A percentile compares a stretch with the other conserved stretches of the same genome.
These are phyloP conservation scores for Debaryomycetaceae sp. DNA, from an alignment of 1,139 yeast genomes.

Conservation along the genomic window DNA sequence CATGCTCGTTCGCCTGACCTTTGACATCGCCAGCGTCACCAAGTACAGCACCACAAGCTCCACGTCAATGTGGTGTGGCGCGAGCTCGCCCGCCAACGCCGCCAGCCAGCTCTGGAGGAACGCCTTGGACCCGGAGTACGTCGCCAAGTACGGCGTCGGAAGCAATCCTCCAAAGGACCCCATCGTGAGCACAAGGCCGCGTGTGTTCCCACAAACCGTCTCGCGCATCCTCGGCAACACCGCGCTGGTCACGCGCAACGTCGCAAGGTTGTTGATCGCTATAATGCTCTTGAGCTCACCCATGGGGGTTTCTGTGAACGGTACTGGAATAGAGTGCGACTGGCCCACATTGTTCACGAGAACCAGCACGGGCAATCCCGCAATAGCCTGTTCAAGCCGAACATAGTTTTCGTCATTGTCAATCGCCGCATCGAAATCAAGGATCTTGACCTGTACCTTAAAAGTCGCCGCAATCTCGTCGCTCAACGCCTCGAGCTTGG, in stretches of 20 bases:
- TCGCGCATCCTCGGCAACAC: slow-evolving; percentile 57
- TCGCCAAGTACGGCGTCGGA: slow-evolving; percentile 87
- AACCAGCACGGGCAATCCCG: slow-evolving; percentile 52
- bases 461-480: slow-evolving; percentile 51
- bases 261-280: slow-evolving; percentile 76
- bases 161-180: slow-evolving; percentile 93
- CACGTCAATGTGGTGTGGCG: slow-evolving; percentile 62
- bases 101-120: slow-evolving; percentile 88
- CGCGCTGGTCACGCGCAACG: slow-evolving; percentile 71
- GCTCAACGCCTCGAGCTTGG: slow-evolving; percentile 61
- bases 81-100: slow-evolving; percentile 82
- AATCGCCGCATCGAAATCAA: slow-evolving; percentile 71
- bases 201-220: slow-evolving; percentile 33
- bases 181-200: slow-evolving; percentile 83
- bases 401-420: slow-evolving; percentile 46
- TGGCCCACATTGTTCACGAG: slow-evolving; percentile 90
- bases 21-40: slow-evolving; percentile 94
- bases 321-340: slow-evolving; percentile 91
- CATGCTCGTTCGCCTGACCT: slow-evolving; percentile 65
- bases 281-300: slow-evolving; percentile 69
- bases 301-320: slow-evolving; percentile 70
- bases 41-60: slow-evolving; percentile 81
- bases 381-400: slow-evolving; percentile 34
- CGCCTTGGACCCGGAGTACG: slow-evolving; percentile 94
- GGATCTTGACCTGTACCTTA: slow-evolving; percentile 51